phyloP scores from a whole-genome alignment of 768 basidiomycete species.

The Calocybe indica region DNA sequence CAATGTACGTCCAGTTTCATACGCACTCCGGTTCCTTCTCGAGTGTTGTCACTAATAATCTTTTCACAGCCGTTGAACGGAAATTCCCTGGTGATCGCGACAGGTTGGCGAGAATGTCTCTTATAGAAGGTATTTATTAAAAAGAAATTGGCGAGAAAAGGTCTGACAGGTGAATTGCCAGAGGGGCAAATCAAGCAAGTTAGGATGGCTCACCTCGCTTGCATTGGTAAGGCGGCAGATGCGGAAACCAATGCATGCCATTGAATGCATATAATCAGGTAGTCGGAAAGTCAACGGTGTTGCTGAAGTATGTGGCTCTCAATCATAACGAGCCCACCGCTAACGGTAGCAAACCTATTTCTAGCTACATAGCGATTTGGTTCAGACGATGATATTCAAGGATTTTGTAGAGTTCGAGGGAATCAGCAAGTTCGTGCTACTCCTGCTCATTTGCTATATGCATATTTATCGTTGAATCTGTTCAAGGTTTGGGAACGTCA shows the following conservation, averaged over 20 bases:
- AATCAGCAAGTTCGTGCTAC: constrained; percentile 58
- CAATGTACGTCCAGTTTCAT: constrained; percentile 41
- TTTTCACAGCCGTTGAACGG: constrained; percentile 65
- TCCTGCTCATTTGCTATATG: neutral
- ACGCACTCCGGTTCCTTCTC: neutral
- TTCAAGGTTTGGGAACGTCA: constrained; percentile 76
- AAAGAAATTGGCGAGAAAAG: neutral
- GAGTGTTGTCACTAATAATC: neutral
- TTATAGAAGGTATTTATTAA: constrained; percentile 69
- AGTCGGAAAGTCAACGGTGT: constrained; percentile 93
- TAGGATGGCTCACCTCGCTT: constrained; percentile 89
- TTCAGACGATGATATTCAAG: constrained; percentile 75
- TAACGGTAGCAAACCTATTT: neutral
- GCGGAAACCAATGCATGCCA: constrained; percentile 1
- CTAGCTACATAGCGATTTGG: constrained; percentile 83
- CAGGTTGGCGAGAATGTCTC: constrained; percentile 75
- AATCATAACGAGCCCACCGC: neutral
- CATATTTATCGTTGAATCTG: neutral
- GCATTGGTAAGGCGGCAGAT: constrained; percentile 47
- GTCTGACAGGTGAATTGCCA: constrained; percentile 16
- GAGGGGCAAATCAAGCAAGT: constrained; percentile 85
- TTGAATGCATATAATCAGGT: constrained; percentile 27
- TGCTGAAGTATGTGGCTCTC: constrained; percentile 55
- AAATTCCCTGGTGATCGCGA: constrained; percentile 87
- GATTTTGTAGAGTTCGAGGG: constrained; percentile 96